phyloP scores from a whole-genome alignment of 805 yeast genomes.

The Cephaloascus fragrans region DNA sequence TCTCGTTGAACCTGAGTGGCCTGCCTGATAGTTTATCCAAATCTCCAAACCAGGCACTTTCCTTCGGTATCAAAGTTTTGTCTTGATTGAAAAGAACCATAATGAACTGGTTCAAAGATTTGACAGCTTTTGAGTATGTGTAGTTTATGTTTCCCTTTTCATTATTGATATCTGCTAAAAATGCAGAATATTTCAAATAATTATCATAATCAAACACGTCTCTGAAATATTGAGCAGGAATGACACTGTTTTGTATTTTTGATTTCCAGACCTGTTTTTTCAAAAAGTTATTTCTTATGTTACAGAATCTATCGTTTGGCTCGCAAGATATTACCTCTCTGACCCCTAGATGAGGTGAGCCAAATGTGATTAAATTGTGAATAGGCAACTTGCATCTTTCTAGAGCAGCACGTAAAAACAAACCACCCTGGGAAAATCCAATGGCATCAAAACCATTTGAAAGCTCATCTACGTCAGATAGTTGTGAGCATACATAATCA shows the following conservation, averaged over 20 bases:
- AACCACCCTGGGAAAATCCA: conserved; percentile 80
- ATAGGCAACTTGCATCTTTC: conserved; percentile 47
- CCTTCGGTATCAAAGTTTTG: conserved; percentile 63
- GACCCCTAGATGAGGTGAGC: conserved; percentile 76
- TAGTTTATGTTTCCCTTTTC: conserved; percentile 30
- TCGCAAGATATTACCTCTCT: conserved; percentile 56
- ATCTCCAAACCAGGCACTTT: conserved; percentile 61
- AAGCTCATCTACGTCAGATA: conserved; percentile 35
- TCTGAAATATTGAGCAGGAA: conserved; percentile 74
- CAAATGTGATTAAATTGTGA: conserved; percentile 56
- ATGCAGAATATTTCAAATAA: conserved; percentile 47
- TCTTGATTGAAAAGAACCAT: conserved; percentile 53
- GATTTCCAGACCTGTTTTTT: conserved; percentile 52
- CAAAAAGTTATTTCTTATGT: conserved; percentile 40
- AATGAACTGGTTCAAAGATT: conserved; percentile 40
- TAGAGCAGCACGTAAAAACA: conserved; percentile 59
- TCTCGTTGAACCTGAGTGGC: conserved; percentile 33
- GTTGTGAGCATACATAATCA: conserved; percentile 42
- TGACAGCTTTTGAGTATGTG: conserved; percentile 34
- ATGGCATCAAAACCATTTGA: conserved; percentile 55
- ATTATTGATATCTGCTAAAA: conserved; percentile 59
- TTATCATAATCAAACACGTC: conserved; percentile 43
- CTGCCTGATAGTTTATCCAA: conserved; percentile 31
- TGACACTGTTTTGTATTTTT: conserved; percentile 42
- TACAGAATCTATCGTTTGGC: conserved; percentile 49